Evolutionary conservation across 1,284 basidiomycete genomes (phyloP).

Genomic region (Ganoderma resinaceum): DNA sequence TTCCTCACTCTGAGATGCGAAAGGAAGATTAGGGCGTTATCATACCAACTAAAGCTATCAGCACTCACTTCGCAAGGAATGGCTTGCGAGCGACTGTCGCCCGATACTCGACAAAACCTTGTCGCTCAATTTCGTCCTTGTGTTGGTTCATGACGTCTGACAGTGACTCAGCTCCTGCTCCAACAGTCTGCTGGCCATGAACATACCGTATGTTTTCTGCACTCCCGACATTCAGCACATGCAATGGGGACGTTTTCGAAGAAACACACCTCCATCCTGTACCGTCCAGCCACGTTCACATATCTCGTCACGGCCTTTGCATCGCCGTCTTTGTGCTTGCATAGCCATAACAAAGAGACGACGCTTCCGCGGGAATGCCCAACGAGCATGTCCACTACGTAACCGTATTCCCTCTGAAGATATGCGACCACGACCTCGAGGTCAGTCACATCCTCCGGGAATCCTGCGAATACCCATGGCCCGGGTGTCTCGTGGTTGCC

Average conservation of each 20-base stretch:
- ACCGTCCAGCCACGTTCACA: constrained; percentile 77
- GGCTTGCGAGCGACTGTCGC: constrained; percentile 66
- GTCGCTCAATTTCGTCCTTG: constrained; percentile 54
- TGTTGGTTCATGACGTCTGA: constrained; percentile 33
- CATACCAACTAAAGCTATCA: not conserved
- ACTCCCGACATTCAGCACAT: constrained; percentile 8
- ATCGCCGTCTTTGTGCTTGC: constrained; percentile 60
- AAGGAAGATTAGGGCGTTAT: not conserved
- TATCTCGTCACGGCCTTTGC: constrained; percentile 61
- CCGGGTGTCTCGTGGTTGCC: constrained; percentile 80
- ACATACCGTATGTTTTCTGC: constrained; percentile 35
- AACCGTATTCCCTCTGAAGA: constrained; percentile 63
- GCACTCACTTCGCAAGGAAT: constrained; percentile 44
- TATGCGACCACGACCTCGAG: constrained; percentile 68
- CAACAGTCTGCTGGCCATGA: not conserved
- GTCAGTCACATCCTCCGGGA: constrained; percentile 69
- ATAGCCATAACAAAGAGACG: constrained; percentile 71
- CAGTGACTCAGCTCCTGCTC: not conserved
- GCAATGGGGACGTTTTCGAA: constrained; percentile 11
- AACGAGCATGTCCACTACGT: constrained; percentile 69
- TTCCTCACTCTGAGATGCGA: constrained; percentile 53
- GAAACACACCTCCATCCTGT: constrained; percentile 71
- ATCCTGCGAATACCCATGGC: constrained; percentile 61
- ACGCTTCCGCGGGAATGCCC: constrained; percentile 79
- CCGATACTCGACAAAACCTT: constrained; percentile 66